phyloP scores from a whole-genome alignment of 2,329 filamentous ascomycete species.

The Fusarium domesticum region DNA sequence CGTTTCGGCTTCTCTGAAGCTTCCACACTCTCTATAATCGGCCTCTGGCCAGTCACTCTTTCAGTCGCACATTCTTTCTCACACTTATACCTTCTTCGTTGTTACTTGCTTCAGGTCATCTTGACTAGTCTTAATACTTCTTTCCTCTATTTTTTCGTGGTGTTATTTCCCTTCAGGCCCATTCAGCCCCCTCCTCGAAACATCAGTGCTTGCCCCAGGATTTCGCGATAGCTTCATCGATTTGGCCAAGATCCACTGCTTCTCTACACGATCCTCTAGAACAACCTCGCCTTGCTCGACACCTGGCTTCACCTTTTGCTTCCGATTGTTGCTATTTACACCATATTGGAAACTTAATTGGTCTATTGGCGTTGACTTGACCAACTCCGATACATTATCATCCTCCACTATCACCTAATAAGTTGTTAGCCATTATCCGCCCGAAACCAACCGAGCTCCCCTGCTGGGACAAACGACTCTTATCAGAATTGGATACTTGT shows the following conservation, averaged over 20 bases:
- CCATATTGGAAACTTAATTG: conserved; percentile 3
- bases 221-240: conserved; percentile 15
- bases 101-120: neutral
- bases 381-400: neutral
- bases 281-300: neutral
- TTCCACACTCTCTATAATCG: conserved; percentile 29
- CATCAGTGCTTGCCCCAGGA: conserved; percentile 19
- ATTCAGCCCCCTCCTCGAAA: conserved; percentile 15
- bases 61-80: conserved; percentile 23
- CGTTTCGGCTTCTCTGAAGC: conserved; percentile 21
- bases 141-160: conserved; percentile 15
- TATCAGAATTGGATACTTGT: conserved; percentile 18
- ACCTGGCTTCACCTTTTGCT: neutral
- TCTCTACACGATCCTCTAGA: neutral
- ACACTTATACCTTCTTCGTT: conserved; percentile 20
- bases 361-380: conserved; percentile 16
- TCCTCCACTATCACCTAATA: neutral
- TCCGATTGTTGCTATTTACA: conserved; percentile 1
- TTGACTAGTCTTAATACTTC: conserved; percentile 11
- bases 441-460: conserved; percentile 9
- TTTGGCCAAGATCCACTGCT: conserved; percentile 16
- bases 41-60: conserved; percentile 29
- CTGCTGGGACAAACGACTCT: conserved; percentile 6
- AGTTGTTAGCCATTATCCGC: neutral
- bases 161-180: conserved; percentile 14